phyloP scores from a whole-genome alignment of 495 filamentous ascomycete genomes.

The Trichoderma virens region DNA sequence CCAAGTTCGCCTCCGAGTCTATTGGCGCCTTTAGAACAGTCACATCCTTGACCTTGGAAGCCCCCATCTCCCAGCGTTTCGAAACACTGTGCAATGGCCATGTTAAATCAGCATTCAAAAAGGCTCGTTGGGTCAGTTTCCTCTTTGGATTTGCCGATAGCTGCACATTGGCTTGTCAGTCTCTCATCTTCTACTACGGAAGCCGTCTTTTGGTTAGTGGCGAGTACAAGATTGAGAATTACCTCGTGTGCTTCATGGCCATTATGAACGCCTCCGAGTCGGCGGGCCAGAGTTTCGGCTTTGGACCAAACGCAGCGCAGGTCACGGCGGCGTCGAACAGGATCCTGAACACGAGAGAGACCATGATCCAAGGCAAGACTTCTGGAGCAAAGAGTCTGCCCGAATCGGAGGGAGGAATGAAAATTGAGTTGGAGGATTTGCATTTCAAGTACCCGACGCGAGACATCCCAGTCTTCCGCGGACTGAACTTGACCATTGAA shows the following conservation, averaged over 20 bases:
- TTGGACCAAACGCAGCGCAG: constrained; percentile 43
- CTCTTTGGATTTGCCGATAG: constrained; percentile 40
- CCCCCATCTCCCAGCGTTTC: constrained; percentile 42
- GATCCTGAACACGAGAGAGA: constrained; percentile 36
- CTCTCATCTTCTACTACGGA: constrained; percentile 46
- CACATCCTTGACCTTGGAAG: constrained; percentile 46
- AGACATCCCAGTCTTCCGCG: constrained; percentile 41
- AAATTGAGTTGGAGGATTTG: constrained; percentile 49
- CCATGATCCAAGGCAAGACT: constrained; percentile 18
- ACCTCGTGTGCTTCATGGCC: constrained; percentile 41
- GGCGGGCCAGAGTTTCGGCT: constrained; percentile 38
- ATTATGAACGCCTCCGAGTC: constrained; percentile 40
- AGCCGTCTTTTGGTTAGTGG: constrained; percentile 28
- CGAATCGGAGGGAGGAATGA: constrained; percentile 36
- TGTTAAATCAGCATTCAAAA: constrained; percentile 32
- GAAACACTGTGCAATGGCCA: constrained; percentile 30
- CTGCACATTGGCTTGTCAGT: constrained; percentile 34
- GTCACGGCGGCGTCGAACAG: constrained; percentile 37
- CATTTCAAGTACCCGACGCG: constrained; percentile 53
- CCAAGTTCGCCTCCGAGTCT: constrained; percentile 54
- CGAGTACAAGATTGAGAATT: constrained; percentile 31
- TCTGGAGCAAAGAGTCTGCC: constrained; percentile 20
- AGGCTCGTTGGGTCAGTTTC: constrained; percentile 35
- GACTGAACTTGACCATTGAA: constrained; percentile 48
- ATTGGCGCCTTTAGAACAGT: constrained; percentile 54